Evolutionary conservation across 2,329 filamentous ascomycete species (phyloP).

Genomic region (Fusarium sp.): DNA sequence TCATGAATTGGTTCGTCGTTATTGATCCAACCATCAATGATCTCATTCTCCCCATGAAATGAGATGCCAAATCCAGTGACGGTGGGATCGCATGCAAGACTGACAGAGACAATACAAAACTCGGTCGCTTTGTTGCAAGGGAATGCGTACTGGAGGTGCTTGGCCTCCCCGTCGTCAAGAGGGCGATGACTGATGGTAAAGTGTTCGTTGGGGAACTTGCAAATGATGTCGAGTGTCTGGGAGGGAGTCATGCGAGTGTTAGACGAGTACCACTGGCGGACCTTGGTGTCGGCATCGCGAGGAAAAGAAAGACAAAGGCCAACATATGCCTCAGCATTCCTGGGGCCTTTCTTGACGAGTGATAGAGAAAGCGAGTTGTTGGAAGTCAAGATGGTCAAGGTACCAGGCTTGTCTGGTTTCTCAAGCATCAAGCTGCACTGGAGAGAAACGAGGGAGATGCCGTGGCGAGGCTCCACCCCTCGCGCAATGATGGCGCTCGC

Average conservation of each 20-base stretch:
- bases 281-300: not conserved
- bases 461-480: not conserved
- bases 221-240: too few species aligned
- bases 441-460: too few species aligned
- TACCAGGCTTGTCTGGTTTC: too few species aligned
- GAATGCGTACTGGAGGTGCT: not conserved
- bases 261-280: too few species aligned
- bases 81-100: not conserved
- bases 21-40: not conserved
- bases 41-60: not conserved
- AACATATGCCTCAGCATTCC: not conserved
- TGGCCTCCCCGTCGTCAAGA: not conserved
- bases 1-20: not conserved
- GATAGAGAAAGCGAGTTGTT: not conserved
- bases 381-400: too few species aligned
- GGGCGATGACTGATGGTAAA: too few species aligned
- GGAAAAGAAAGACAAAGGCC: not conserved
- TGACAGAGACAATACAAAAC: not conserved
- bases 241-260: too few species aligned
- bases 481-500: not conserved
- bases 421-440: too few species aligned
- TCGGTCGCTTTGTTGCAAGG: not conserved
- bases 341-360: not conserved
- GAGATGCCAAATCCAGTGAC: not conserved
- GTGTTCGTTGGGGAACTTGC: too few species aligned